Conservation (phyloP, 2,329 filamentous ascomycete genomes). For the Sordariomycetes sp. region DNA sequence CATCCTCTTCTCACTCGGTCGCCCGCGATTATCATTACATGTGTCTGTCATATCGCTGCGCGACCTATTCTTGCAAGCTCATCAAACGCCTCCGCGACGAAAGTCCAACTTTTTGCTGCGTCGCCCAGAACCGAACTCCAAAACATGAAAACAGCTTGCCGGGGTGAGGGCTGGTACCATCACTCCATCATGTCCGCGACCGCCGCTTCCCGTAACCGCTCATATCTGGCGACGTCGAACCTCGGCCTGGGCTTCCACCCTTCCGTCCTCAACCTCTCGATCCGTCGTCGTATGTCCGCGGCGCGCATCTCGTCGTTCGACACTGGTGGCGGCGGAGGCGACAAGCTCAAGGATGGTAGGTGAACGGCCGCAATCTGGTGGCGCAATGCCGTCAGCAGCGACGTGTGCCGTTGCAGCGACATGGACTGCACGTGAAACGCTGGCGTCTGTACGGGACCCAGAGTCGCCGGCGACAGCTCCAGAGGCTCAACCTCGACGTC, state of each 20-base stretch:
- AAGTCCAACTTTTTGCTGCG: too few species aligned
- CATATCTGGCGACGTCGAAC: constrained; percentile 44
- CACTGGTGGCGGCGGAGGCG: constrained; percentile 9
- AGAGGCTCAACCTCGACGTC: constrained; percentile 1
- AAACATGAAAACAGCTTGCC: too few species aligned
- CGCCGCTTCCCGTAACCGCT: constrained; percentile 39
- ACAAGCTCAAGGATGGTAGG: constrained; percentile 31
- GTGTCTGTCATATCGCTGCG: too few species aligned
- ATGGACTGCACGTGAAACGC: not conserved
- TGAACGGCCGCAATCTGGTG: constrained; percentile 37
- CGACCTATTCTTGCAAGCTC: too few species aligned
- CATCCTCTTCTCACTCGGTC: too few species aligned
- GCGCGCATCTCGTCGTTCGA: constrained; percentile 23
- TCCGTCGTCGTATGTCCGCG: constrained; percentile 38
- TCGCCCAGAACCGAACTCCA: too few species aligned
- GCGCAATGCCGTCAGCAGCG: constrained; percentile 36
- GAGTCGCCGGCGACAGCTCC: not conserved
- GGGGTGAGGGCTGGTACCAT: too few species aligned
- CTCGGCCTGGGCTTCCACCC: constrained; percentile 46
- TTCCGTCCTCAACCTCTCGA: constrained; percentile 42
- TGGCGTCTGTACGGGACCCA: too few species aligned
- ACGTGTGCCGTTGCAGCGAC: constrained; percentile 37
- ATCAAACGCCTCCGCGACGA: too few species aligned
- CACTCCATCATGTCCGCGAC: constrained; percentile 35
- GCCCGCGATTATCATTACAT: too few species aligned